Evolutionary conservation across 1,139 yeast species (phyloP).

Genomic region (Candida glucosophila): DNA sequence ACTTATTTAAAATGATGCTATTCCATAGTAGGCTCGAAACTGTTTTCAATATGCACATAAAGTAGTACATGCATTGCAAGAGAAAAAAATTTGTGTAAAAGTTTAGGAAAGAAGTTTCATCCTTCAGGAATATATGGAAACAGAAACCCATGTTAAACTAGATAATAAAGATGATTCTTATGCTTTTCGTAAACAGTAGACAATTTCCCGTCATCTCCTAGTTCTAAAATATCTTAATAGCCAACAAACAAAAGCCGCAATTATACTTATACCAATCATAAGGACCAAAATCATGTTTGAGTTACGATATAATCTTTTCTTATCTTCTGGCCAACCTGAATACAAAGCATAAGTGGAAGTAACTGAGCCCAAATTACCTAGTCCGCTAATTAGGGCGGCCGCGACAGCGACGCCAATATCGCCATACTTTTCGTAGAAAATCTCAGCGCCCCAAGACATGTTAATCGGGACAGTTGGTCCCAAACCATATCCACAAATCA

Average conservation of each 20-base stretch:
- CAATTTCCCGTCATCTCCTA: no score
- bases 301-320: constrained; percentile 47
- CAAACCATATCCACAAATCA: constrained; percentile 76
- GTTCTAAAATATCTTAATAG: no score
- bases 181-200: no score
- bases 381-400: constrained; percentile 75
- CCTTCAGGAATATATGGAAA: no score
- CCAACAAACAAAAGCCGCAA: constrained; percentile 37
- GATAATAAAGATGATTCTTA: no score
- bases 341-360: constrained; percentile 80
- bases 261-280: constrained; percentile 64
- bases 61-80: no score
- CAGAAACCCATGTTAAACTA: no score
- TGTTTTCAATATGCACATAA: no score
- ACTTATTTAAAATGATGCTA: no score
- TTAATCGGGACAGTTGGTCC: constrained; percentile 89
- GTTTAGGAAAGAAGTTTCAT: no score
- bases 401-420: constrained; percentile 82
- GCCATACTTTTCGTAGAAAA: constrained; percentile 63
- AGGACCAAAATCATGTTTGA: constrained; percentile 81
- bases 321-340: constrained; percentile 81
- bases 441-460: constrained; percentile 82
- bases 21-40: no score
- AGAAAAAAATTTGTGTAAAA: no score
- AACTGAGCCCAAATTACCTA: constrained; percentile 82